These are phyloP conservation scores for Cytospora piceicola DNA, from an alignment of 2,329 filamentous ascomycete genomes.

Conservation along the genomic window DNA sequence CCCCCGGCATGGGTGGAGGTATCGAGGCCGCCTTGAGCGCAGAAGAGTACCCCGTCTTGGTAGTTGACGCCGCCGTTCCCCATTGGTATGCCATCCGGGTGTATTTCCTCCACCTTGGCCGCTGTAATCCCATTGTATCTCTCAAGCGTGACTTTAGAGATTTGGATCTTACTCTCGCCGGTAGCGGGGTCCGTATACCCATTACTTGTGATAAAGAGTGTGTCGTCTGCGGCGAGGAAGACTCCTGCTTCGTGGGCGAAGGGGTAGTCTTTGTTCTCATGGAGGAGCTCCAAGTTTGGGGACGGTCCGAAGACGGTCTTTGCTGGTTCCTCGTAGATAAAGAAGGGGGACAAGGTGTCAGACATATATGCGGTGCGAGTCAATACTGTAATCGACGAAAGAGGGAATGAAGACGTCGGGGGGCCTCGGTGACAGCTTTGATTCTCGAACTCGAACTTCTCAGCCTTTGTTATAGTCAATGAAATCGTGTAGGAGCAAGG, in stretches of 20 bases:
- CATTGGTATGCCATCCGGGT: constrained; percentile 44
- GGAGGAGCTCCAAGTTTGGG: constrained; percentile 43
- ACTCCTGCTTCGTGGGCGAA: constrained; percentile 53
- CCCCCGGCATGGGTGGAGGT: constrained; percentile 34
- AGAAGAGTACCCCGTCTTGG: constrained; percentile 46
- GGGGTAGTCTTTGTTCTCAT: constrained; percentile 45
- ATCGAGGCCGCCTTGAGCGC: constrained; percentile 43
- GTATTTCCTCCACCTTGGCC: constrained; percentile 39
- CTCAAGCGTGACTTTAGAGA: constrained; percentile 37
- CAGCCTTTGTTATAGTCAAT: too few relatives aligned
- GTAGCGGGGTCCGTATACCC: constrained; percentile 34
- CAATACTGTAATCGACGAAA: too few relatives aligned
- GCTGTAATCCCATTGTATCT: constrained; percentile 20
- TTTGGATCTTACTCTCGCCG: constrained; percentile 37
- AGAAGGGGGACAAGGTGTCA: constrained; percentile 4
- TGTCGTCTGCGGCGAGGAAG: constrained; percentile 17
- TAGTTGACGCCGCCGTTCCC: constrained; percentile 56
- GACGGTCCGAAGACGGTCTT: constrained; percentile 40
- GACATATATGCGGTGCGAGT: constrained; percentile 3
- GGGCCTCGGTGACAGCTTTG: not conserved
- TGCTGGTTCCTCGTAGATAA: constrained; percentile 18
- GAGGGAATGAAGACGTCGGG: not conserved
- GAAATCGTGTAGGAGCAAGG: too few relatives aligned
- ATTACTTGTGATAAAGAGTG: constrained; percentile 42
- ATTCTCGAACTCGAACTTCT: too few relatives aligned